Evolutionary conservation across 1,284 basidiomycete species (phyloP), one percentile per base, ranked within the genome.

Genomic region (Microbotryum saponariae): DNA sequence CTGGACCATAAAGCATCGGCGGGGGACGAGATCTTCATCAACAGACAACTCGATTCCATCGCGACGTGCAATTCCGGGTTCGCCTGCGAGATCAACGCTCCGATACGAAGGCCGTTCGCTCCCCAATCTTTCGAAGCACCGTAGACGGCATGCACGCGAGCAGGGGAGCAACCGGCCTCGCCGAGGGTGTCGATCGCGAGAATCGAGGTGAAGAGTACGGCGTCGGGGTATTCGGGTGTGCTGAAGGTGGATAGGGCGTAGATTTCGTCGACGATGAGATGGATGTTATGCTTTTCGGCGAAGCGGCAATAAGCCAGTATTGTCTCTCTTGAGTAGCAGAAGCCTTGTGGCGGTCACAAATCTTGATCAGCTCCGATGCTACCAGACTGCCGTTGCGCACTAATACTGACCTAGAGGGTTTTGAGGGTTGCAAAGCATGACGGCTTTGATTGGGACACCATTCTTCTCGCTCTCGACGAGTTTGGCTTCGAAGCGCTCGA

Each of bases 41-140:
- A 52, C 16, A 71, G 53, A 48, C 65, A 60, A 18, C 45, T 45
- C n/a, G 49, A 52, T 50, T 64, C 63, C 63, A 64, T 64, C 23
- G 59, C 60, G 7, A 56, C 56, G 23, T 77, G 70, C 10, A 78
- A 67, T 8, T 74, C 68, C 2, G 75, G 75, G 70, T 79, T 78
- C 57, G 74, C 68, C 59, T 77, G 77, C 10, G 75, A 75, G 51
- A 78, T 71, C 14, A 79, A 70, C 8, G 74, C 71, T 25, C 77
- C 78, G 53, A 78, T 66, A 4, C 76, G 72, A 20, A 66, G 71
- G 8, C 78, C 78, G 66, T 79, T 79, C 49, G 74, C 73, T 58
- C 76, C 77, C 65, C 77, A 79, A 65, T 79, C 78, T 68, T 78
- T 78, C 63, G 71, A 73, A 72, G 77, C 76, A 8, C 77, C 68